Evolutionary conservation across 1,284 basidiomycete species (phyloP).

Genomic region (Fomitopsis palustris): DNA sequence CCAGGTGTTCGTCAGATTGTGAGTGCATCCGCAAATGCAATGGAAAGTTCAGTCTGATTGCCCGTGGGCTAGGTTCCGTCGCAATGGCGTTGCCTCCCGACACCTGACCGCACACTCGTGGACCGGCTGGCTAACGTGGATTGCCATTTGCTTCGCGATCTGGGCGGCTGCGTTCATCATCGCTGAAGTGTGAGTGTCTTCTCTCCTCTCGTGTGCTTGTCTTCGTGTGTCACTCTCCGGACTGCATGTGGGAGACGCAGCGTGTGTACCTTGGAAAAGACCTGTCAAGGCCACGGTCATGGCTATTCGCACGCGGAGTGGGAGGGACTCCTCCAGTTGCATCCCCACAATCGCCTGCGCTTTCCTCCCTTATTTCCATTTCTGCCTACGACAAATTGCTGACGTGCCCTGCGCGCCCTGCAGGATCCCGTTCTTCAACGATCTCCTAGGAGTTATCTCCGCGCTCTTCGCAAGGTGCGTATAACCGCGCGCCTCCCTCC

Average conservation of each 20-base stretch:
- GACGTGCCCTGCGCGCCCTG: not conserved
- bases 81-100: constrained; percentile 17
- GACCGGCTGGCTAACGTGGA: constrained; percentile 29
- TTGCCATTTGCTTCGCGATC: constrained; percentile 24
- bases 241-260: not conserved
- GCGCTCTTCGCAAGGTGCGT: constrained; percentile 27
- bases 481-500: not conserved
- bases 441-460: constrained; percentile 29
- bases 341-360: not conserved
- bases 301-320: not conserved
- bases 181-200: constrained; percentile 28
- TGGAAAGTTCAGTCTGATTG: not conserved
- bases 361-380: not conserved
- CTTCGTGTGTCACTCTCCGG: not conserved
- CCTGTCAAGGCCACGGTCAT: not conserved
- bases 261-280: not conserved
- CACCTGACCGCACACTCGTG: constrained; percentile 29
- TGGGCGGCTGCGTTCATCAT: constrained; percentile 29
- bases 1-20: constrained; percentile 27
- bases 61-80: constrained; percentile 23
- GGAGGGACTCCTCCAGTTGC: not conserved
- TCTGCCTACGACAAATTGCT: not conserved
- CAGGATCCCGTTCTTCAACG: constrained; percentile 34
- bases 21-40: constrained; percentile 3
- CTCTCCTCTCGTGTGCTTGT: not conserved